Evolutionary conservation across 768 basidiomycete species (phyloP).

Genomic region (Pluteus cervinus): DNA sequence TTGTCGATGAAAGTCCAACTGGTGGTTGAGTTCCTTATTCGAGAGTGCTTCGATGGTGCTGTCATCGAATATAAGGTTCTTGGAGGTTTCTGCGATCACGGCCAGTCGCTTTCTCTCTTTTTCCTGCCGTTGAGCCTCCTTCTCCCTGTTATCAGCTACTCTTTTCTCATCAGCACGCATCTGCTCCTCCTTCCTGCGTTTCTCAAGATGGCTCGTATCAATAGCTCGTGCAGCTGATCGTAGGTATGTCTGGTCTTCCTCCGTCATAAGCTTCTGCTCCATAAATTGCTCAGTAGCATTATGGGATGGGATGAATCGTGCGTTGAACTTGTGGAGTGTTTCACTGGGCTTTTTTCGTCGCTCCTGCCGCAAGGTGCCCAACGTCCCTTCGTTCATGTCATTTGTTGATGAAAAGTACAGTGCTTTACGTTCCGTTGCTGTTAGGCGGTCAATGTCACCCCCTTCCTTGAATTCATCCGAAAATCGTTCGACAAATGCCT

Average conservation of each 20-base stretch:
- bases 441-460: conserved; percentile 10
- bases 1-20: conserved; percentile 11
- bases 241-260: conserved; percentile 7
- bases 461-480: conserved; percentile 18
- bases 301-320: not conserved
- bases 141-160: conserved; percentile 5
- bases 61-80: conserved; percentile 7
- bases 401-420: conserved; percentile 19
- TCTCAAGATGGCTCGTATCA: conserved; percentile 2
- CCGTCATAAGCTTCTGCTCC: not conserved
- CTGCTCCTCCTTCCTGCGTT: conserved; percentile 6
- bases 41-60: conserved; percentile 4
- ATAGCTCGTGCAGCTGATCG: conserved; percentile 3
- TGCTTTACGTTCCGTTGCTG: conserved; percentile 1
- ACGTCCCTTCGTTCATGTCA: conserved; percentile 20
- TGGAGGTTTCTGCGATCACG: conserved; percentile 1
- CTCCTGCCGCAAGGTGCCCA: conserved; percentile 11
- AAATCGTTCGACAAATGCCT: conserved; percentile 17
- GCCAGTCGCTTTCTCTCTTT: not conserved
- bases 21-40: conserved; percentile 5
- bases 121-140: conserved; percentile 4
- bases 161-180: conserved; percentile 8
- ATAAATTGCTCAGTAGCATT: conserved; percentile 11
- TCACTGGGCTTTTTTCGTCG: conserved; percentile 3
- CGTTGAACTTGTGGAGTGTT: conserved; percentile 13